Evolutionary conservation across 345 rosid genomes (phyloP), one percentile per base, ranked within the genome.

Genomic region (Abelmoschus esculentus): DNA sequence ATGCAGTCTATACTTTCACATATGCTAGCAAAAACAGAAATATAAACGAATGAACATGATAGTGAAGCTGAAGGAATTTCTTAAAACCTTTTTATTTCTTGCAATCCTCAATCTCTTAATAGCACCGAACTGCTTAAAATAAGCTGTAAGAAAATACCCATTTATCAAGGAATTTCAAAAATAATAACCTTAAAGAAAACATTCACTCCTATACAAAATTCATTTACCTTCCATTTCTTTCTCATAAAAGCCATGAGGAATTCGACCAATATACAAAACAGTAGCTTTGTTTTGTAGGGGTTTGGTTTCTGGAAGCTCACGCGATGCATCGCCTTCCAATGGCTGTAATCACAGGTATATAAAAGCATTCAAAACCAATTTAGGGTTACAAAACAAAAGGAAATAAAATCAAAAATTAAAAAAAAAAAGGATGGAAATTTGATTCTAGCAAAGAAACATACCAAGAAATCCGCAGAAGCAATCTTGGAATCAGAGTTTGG

Each of bases 171-270:
- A 5, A 60, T 8, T 26, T 28, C 3, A 34, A 13, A 50, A 3
- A 49, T 14, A 49, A 49, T 14, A 46, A 46, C n/a, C 52, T 46
- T 46, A 1, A 38, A 69, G 57, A 0, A n/a, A 22, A 22, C 26
- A 22, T 22, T 5, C 12, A 2, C 32, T 42, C 3, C 7, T 12
- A 4, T 8, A 15, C 13, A 28, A 58, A 14, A 44, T 15, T 15
- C 12, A 42, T 34, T 40, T 11, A 95, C 99, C 92, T 81, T 87
- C 75, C 81, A 96, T 96, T 79, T 96, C 98, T 54, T 80, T 76
- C 82, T 96, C 98, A 18, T 89, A 96, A 78, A 96, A 92, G 3
- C 97, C 98, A 76, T 92, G 98, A 1, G 98, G 99, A 19, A 96
- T 83, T 14, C 98, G 85, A 40, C 99, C 98, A 7, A 96, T 81